phyloP scores from a whole-genome alignment of 1,139 yeast genomes.

The Hansenula anomala region DNA sequence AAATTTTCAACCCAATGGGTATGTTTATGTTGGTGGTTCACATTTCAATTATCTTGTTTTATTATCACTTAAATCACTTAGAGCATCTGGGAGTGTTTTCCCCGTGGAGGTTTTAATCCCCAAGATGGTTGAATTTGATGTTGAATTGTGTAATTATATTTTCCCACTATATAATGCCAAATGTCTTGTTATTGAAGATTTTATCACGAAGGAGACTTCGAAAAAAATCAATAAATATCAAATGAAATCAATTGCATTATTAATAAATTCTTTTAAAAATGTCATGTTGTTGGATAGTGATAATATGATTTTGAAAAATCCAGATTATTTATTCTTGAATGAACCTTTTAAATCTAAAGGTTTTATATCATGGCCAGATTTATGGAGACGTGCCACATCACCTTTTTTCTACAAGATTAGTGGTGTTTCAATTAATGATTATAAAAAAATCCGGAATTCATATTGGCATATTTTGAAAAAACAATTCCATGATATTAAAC shows the following conservation, averaged over 20 bases:
- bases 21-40: conserved; percentile 2
- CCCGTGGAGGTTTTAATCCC: conserved; percentile 83
- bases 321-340: conserved; percentile 49
- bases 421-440: conserved; percentile 38
- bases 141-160: conserved; percentile 56
- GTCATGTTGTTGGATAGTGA: conserved; percentile 74
- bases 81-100: conserved; percentile 21
- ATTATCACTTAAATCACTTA: background rate
- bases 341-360: conserved; percentile 49
- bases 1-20: background rate
- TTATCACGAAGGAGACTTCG: conserved; percentile 38
- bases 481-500: background rate
- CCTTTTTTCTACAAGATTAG: conserved; percentile 63
- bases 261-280: conserved; percentile 71
- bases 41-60: background rate
- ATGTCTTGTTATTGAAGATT: conserved; percentile 57
- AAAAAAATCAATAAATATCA: conserved; percentile 64
- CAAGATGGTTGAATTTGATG: conserved; percentile 58
- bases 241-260: conserved; percentile 68
- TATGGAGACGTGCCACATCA: conserved; percentile 63
- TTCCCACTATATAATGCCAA: conserved; percentile 66
- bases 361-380: conserved; percentile 72
- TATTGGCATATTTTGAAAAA: conserved; percentile 10
- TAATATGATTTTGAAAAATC: conserved; percentile 55
- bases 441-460: conserved; percentile 26